Percentiles rank a stretch among this genome's conserved stretches.
Conservation (phyloP, 345 rosid species). For the Nephelium lappaceum region DNA sequence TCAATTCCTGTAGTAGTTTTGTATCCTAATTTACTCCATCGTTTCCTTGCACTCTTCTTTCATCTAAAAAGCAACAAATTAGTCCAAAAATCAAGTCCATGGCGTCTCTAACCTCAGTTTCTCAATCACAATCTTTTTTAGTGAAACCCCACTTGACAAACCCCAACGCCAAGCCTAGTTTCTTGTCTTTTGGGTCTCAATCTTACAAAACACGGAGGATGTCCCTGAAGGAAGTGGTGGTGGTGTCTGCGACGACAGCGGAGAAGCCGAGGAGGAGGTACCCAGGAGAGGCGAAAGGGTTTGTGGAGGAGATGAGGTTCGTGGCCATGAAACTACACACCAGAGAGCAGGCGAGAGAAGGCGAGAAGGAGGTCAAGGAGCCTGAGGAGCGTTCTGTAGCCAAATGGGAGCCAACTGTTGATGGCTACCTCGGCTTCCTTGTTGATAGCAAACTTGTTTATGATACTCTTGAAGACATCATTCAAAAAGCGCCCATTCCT, state of each 20-base stretch:
- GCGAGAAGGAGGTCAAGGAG: slow-evolving; percentile 72
- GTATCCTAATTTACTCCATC: neutral
- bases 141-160: slow-evolving; percentile 40
- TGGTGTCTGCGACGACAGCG: slow-evolving; percentile 57
- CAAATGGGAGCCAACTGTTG: slow-evolving; percentile 81
- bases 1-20: neutral
- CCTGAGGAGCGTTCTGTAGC: slow-evolving; percentile 67
- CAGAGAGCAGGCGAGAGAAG: slow-evolving; percentile 85
- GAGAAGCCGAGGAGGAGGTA: slow-evolving; percentile 77
- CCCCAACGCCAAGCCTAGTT: slow-evolving; percentile 21
- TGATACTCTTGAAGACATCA: slow-evolving; percentile 80
- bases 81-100: slow-evolving; percentile 25
- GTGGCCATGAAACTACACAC: slow-evolving; percentile 95
- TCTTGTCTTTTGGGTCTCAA: slow-evolving; percentile 20
- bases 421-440: slow-evolving; percentile 84
- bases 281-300: slow-evolving; percentile 90
- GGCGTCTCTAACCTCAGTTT: slow-evolving; percentile 64
- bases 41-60: slow-evolving; percentile 34
- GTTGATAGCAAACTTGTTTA: slow-evolving; percentile 93
- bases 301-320: slow-evolving; percentile 99
- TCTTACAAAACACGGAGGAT: slow-evolving; percentile 27
- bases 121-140: slow-evolving; percentile 47
- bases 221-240: slow-evolving; percentile 37
- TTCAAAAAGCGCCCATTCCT: slow-evolving; percentile 62
- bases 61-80: neutral